These are phyloP conservation scores for Suillus occidentalis DNA, from an alignment of 768 basidiomycete species.

Conservation along the genomic window DNA sequence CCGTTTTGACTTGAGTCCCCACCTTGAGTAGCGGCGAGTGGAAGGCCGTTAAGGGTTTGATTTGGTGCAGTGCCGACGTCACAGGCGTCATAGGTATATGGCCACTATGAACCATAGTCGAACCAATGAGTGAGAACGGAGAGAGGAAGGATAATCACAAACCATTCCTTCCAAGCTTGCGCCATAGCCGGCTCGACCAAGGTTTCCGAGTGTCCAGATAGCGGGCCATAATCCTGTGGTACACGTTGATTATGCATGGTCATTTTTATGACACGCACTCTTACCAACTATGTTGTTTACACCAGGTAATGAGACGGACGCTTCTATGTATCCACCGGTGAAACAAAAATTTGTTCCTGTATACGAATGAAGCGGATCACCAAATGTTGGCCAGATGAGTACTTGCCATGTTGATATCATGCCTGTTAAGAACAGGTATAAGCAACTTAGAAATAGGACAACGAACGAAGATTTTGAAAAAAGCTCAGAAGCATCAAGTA, in stretches of 20 bases:
- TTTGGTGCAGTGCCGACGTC: conserved; percentile 84
- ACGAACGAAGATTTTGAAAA: conserved; percentile 21
- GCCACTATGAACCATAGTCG: conserved; percentile 44
- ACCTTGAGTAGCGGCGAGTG: conserved; percentile 56
- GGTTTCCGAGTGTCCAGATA: conserved; percentile 60
- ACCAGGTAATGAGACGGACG: conserved; percentile 64
- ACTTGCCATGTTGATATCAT: conserved; percentile 45
- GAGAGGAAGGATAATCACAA: conserved; percentile 12
- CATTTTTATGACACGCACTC: neutral
- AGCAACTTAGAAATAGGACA: conserved; percentile 3
- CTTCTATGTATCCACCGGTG: conserved; percentile 76
- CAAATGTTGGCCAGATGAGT: neutral
- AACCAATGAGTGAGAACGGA: neutral
- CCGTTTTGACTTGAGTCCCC: conserved; percentile 52
- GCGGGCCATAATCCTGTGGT: conserved; percentile 49
- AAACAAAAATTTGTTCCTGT: conserved; percentile 90
- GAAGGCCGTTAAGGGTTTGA: conserved; percentile 73
- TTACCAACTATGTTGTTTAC: conserved; percentile 57
- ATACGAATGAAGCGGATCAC: conserved; percentile 1
- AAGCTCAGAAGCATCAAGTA: conserved; percentile 20
- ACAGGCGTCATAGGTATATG: conserved; percentile 70
- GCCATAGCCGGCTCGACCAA: conserved; percentile 68
- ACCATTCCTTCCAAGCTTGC: conserved; percentile 57
- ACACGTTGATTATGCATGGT: conserved; percentile 8
- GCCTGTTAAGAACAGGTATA: conserved; percentile 34